Percentiles rank a stretch among this genome's conserved stretches.
Evolutionary conservation across 2,329 filamentous ascomycete genomes (phyloP).

Genomic region (Botrytis deweyae): DNA sequence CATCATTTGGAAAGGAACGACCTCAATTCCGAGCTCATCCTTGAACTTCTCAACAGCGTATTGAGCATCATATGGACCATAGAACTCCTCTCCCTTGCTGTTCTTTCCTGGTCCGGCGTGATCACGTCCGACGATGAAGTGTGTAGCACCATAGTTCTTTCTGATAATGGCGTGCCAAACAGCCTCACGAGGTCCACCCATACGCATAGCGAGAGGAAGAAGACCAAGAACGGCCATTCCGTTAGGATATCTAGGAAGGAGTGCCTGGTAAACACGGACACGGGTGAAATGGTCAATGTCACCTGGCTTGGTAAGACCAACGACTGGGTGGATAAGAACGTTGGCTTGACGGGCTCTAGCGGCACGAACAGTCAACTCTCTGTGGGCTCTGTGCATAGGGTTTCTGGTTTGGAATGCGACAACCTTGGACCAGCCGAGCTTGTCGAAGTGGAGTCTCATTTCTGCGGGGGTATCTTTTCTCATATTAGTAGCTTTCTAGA

Average conservation of each 20-base stretch:
- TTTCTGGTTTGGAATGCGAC: conserved; percentile 99
- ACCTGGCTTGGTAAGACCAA: conserved; percentile 96
- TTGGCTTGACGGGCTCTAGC: conserved; percentile 96
- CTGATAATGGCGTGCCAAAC: conserved; percentile 99
- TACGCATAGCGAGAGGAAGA: conserved; percentile 94
- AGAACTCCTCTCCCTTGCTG: conserved; percentile 94
- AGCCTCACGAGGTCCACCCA: conserved; percentile 96
- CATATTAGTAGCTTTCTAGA: conserved; percentile 25
- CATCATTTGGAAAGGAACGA: conserved; percentile 99
- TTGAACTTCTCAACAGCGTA: conserved; percentile 94
- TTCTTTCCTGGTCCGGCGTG: conserved; percentile 98
- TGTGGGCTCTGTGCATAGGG: conserved; percentile 98
- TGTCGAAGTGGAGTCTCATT: conserved; percentile 95
- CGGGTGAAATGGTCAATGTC: conserved; percentile 99
- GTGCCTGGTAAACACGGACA: conserved; percentile 96
- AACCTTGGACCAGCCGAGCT: conserved; percentile 96
- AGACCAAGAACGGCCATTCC: conserved; percentile 98
- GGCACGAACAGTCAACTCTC: conserved; percentile 95
- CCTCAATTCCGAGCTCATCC: conserved; percentile 95
- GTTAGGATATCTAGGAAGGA: conserved; percentile 95
- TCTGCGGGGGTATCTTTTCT: conserved; percentile 81
- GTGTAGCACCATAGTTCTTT: conserved; percentile 98
- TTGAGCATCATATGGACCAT: conserved; percentile 97
- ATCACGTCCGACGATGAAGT: conserved; percentile 99
- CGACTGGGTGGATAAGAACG: conserved; percentile 97